A percentile compares a stretch with the other conserved stretches of the same genome.
phyloP scores from a whole-genome alignment of 345 rosid species.

The Gynandropsis gynandra region DNA sequence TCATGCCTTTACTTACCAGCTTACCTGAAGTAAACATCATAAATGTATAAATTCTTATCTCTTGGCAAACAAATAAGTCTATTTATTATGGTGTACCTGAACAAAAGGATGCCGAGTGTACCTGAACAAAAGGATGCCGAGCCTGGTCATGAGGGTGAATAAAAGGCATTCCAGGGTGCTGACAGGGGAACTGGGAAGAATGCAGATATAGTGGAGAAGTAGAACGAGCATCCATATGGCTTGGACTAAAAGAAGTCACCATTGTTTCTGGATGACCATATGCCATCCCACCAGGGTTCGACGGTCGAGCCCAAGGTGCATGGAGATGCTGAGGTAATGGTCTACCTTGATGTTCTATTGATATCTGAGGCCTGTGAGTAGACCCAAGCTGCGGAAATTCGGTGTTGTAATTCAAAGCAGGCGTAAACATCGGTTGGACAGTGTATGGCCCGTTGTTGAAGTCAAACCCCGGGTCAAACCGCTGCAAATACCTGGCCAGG shows the following conservation, averaged over 20 bases:
- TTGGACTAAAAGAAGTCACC: conserved; percentile 54
- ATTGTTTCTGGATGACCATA: conserved; percentile 74
- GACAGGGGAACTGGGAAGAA: conserved; percentile 65
- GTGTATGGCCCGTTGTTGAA: conserved; percentile 54
- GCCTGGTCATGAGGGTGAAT: conserved; percentile 50
- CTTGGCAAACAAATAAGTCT: too few species aligned
- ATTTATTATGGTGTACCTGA: conserved; percentile 30
- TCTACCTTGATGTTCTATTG: conserved; percentile 52
- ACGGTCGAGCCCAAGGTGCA: conserved; percentile 46
- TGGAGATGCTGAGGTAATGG: conserved; percentile 52
- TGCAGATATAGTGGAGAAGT: conserved; percentile 49
- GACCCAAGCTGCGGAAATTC: conserved; percentile 81
- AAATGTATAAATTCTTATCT: too few species aligned
- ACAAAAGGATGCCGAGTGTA: conserved; percentile 33
- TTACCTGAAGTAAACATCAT: too few species aligned
- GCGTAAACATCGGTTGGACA: conserved; percentile 60
- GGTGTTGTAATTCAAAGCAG: conserved; percentile 73
- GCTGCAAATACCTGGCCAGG: conserved; percentile 11
- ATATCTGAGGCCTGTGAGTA: conserved; percentile 47
- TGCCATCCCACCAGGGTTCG: conserved; percentile 45
- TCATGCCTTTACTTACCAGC: too few species aligned
- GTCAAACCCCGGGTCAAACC: conserved; percentile 82
- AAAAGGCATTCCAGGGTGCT: conserved; percentile 60
- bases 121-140: conserved; percentile 58
- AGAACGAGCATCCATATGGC: conserved; percentile 47